Conservation (phyloP, 2,329 filamentous ascomycete genomes). For the Dothideomycetes sp. region DNA sequence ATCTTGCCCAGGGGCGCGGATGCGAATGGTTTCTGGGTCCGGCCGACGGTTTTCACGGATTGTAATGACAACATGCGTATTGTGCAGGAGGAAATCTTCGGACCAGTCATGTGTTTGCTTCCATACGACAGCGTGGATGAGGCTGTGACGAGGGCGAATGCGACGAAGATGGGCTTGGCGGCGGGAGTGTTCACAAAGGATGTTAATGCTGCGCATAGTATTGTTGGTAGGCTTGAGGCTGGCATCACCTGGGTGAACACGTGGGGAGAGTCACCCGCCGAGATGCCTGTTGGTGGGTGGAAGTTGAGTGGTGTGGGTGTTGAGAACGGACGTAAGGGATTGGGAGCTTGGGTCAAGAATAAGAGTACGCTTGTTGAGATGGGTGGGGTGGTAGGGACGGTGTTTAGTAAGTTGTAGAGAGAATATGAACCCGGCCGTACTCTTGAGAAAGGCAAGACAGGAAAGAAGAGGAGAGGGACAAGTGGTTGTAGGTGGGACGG, state of each 20-base stretch:
- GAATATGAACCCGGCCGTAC: too few species aligned
- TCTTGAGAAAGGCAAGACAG: too few species aligned
- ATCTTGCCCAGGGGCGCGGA: constrained; percentile 33
- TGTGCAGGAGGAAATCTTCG: constrained; percentile 75
- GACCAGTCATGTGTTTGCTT: constrained; percentile 74
- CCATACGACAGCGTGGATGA: constrained; percentile 61
- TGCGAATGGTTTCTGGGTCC: constrained; percentile 67
- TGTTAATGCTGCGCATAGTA: constrained; percentile 59
- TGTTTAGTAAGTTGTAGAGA: constrained; percentile 53
- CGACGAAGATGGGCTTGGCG: constrained; percentile 66
- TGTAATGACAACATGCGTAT: constrained; percentile 77
- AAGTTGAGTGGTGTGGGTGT: constrained; percentile 81
- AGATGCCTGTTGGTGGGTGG: constrained; percentile 90
- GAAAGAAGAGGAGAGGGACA: too few species aligned
- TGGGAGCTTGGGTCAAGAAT: constrained; percentile 74
- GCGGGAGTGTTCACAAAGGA: constrained; percentile 75
- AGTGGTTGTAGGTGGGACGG: too few species aligned
- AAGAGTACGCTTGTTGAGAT: constrained; percentile 85
- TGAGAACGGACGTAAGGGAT: constrained; percentile 70
- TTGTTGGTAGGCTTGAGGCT: constrained; percentile 61
- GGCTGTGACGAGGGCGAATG: constrained; percentile 61
- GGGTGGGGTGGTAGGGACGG: constrained; percentile 56
- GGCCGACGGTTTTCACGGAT: constrained; percentile 75
- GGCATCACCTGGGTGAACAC: constrained; percentile 91
- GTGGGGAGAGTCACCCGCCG: constrained; percentile 83